Base-by-base conservation (phyloP, 169 alveolate species). In the Eimeria praecox region DNA sequence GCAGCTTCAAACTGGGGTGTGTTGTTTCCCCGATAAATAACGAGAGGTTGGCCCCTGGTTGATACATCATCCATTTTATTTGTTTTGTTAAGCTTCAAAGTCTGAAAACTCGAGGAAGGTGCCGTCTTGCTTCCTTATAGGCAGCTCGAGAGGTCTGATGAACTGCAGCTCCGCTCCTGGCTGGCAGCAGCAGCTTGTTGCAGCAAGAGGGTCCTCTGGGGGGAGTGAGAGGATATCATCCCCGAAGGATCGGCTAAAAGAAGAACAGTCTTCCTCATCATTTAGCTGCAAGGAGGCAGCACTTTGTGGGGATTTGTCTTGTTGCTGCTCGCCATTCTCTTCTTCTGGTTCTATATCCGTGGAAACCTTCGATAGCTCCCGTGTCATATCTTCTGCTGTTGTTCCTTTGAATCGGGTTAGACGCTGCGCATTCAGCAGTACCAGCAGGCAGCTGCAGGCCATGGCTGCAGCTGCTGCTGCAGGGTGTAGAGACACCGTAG, bases 401-500 rank as follows among this genome's bases (percentile, higher is more conserved):
- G 91, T 83, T 14, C 35, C 56, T 49, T 83, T 46, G 75, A 83
- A 83, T 27, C 91, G 91, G 38, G 77, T 22, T 24, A 83, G 73
- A 3, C 91, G 91, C 77, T 83, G 91, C 12, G 91, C 91, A 18
- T 83, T 83, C 33, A 83, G 91, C 91, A 83, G 75, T 9, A 83
- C 91, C 77, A 83, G 49, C 49, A 83, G 38, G 75, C 91, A 83
- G 91, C 91, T 83, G 94, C 94, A 80, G 30, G 78, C 86, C 85
- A 83, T 83, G 30, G 91, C 91, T 54, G 91, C 96, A 3, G 94
- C 91, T 38, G 92, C 96, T 22, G 87, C 95, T 20, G 85, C 88
- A n/a, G 97, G 95, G 42, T 92, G 92, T 2, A 94, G 64, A 30
- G 77, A n/a, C 92, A 62, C 33, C 24, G 52, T 82, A 66, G 97